These are phyloP conservation scores for Fusarium scirpi DNA, from an alignment of 2,329 filamentous ascomycete species.

Conservation along the genomic window DNA sequence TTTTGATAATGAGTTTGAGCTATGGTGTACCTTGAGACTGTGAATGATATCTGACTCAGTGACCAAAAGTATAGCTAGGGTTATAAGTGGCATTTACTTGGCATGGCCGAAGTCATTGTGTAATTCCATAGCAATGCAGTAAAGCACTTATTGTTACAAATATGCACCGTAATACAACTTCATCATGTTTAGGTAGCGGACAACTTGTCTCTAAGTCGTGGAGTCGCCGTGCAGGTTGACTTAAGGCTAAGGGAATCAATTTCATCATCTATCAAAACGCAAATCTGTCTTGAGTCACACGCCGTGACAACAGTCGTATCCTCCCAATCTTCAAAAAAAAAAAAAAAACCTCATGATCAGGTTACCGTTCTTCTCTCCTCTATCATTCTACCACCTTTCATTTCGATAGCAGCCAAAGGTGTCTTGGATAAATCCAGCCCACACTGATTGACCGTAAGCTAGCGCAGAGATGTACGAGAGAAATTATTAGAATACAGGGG, in stretches of 20 bases:
- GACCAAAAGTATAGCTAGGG: neutral
- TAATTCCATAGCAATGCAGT: neutral
- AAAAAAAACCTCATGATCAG: constrained; percentile 23
- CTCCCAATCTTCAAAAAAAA: constrained; percentile 26
- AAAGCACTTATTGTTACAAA: neutral
- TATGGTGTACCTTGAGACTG: neutral
- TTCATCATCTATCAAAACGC: constrained; percentile 50
- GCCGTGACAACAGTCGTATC: constrained; percentile 21
- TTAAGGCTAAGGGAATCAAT: constrained; percentile 48
- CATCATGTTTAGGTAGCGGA: too few species aligned
- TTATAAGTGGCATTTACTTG: neutral
- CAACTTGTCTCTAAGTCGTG: neutral
- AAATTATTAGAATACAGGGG: constrained; percentile 63
- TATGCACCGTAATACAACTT: neutral
- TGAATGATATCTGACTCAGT: neutral
- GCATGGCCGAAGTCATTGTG: neutral
- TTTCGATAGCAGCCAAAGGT: constrained; percentile 46
- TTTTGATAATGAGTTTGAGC: constrained; percentile 3
- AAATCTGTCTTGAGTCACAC: constrained; percentile 38
- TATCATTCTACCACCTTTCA: constrained; percentile 55
- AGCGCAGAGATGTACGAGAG: constrained; percentile 53
- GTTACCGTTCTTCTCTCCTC: constrained; percentile 40
- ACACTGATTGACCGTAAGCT: constrained; percentile 35
- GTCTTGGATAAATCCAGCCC: constrained; percentile 42
- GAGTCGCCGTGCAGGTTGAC: neutral